Conservation (phyloP, 179 eudicot species). For the Amaranthus tricolor region DNA sequence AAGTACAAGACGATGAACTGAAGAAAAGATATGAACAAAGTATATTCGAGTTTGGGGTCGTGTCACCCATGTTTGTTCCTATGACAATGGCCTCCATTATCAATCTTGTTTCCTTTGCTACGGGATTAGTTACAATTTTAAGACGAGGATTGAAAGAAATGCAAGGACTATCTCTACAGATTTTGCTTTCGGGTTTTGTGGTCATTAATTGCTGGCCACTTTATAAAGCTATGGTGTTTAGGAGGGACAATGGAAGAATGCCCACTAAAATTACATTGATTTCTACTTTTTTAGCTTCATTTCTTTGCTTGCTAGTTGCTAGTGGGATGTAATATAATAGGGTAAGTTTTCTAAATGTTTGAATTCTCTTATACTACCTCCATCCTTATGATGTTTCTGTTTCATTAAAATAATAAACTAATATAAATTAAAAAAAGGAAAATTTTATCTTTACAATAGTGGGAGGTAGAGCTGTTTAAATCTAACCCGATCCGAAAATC, state of each 20-base stretch:
- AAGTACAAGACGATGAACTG: constrained; percentile 51
- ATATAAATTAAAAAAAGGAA: no score
- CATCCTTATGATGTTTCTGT: no score
- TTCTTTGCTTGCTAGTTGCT: constrained; percentile 21
- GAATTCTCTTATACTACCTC: no score
- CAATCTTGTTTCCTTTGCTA: constrained; percentile 44
- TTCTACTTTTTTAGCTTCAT: constrained; percentile 28
- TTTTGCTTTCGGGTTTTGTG: constrained; percentile 49
- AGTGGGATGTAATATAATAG: no score
- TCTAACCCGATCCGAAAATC: no score
- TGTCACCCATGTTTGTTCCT: constrained; percentile 62
- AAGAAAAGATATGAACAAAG: constrained; percentile 67
- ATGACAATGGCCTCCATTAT: constrained; percentile 46
- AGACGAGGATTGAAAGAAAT: constrained; percentile 16
- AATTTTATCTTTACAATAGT: no score
- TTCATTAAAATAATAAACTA: no score
- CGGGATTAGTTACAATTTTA: constrained; percentile 27
- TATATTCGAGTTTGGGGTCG: constrained; percentile 63
- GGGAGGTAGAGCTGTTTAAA: no score
- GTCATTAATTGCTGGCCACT: constrained; percentile 56
- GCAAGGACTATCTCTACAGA: constrained; percentile 39
- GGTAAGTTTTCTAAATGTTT: no score
- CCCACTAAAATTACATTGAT: constrained; percentile 39
- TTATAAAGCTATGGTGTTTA: constrained; percentile 54
- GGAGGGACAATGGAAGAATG: constrained; percentile 62